A percentile compares a stretch with the other conserved stretches of the same genome.
Evolutionary conservation across 2,329 filamentous ascomycete species (phyloP).

Genomic region (Basipetospora chlamydospora): DNA sequence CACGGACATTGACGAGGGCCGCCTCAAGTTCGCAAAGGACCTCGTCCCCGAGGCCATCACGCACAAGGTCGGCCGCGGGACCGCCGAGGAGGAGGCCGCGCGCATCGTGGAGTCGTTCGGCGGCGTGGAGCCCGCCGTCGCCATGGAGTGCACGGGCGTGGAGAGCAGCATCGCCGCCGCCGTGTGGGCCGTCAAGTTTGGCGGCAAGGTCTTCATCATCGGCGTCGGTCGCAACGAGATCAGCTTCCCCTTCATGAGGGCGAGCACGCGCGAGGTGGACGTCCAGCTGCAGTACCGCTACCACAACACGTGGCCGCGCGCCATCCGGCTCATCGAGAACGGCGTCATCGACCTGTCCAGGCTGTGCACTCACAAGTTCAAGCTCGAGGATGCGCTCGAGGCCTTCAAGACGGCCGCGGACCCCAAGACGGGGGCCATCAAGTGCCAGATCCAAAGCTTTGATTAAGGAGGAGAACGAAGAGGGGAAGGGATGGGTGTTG

Average conservation of each 20-base stretch:
- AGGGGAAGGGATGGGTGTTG: slow-evolving; percentile 7
- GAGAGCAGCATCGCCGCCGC: slow-evolving; percentile 76
- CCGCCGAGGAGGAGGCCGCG: slow-evolving; percentile 56
- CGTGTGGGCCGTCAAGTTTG: slow-evolving; percentile 85
- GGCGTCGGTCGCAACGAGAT: slow-evolving; percentile 94
- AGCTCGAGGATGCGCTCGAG: slow-evolving; percentile 71
- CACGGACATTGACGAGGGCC: slow-evolving; percentile 82
- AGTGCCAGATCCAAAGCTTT: slow-evolving; percentile 79
- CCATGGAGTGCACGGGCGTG: slow-evolving; percentile 88
- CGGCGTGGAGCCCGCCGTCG: slow-evolving; percentile 65
- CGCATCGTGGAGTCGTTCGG: slow-evolving; percentile 56
- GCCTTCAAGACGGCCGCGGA: slow-evolving; percentile 83
- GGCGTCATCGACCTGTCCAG: slow-evolving; percentile 68
- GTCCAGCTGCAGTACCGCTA: slow-evolving; percentile 96
- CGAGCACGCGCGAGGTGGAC: slow-evolving; percentile 83
- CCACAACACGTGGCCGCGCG: slow-evolving; percentile 88
- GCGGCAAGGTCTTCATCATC: slow-evolving; percentile 93
- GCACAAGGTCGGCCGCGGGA: slow-evolving; percentile 55
- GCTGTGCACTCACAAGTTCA: slow-evolving; percentile 78
- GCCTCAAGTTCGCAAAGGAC: slow-evolving; percentile 71
- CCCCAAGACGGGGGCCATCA: slow-evolving; percentile 88
- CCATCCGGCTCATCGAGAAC: slow-evolving; percentile 74
- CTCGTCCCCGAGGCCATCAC: slow-evolving; percentile 68
- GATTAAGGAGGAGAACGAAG: slow-evolving; percentile 22
- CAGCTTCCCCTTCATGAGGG: slow-evolving; percentile 86